Percentiles rank a stretch among this genome's conserved stretches.
phyloP scores from a whole-genome alignment of 371 early-diverging fungal genomes.

The Choanephora cucurbitarum region DNA sequence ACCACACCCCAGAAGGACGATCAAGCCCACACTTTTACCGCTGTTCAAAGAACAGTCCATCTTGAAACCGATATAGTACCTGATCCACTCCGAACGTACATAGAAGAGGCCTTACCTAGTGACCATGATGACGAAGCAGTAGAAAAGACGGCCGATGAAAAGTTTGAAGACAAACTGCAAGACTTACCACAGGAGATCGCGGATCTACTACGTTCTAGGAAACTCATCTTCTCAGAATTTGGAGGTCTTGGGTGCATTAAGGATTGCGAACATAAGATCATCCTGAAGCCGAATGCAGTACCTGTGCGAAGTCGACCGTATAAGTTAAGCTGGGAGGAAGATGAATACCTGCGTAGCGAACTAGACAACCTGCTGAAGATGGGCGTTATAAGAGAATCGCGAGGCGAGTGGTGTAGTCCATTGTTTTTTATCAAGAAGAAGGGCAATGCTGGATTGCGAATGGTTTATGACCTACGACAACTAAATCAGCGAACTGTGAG shows the following conservation, averaged over 20 bases:
- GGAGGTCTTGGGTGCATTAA: conserved; percentile 8
- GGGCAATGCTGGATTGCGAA: conserved; percentile 30
- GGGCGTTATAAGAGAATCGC: conserved; percentile 10
- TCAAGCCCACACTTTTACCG: too few relatives aligned
- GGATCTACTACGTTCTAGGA: background rate
- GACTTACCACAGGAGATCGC: background rate
- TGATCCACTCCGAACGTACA: background rate
- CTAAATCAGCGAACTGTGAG: conserved; percentile 39
- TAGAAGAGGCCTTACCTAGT: background rate
- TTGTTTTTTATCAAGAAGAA: conserved; percentile 46
- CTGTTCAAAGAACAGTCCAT: too few relatives aligned
- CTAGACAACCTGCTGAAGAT: conserved; percentile 6
- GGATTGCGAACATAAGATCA: background rate
- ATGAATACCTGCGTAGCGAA: conserved; percentile 1
- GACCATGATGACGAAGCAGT: background rate
- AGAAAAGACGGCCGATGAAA: background rate
- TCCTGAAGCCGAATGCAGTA: background rate
- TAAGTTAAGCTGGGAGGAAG: conserved; percentile 1
- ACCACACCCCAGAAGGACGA: too few relatives aligned
- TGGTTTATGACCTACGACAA: conserved; percentile 28
- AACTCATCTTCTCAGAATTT: conserved; percentile 3
- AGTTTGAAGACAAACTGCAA: background rate
- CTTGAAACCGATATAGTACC: background rate
- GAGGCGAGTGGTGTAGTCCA: conserved; percentile 25
- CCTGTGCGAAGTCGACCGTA: conserved; percentile 14